phyloP scores from a whole-genome alignment of 1,139 yeast genomes.

The Yamadazyma oceani region DNA sequence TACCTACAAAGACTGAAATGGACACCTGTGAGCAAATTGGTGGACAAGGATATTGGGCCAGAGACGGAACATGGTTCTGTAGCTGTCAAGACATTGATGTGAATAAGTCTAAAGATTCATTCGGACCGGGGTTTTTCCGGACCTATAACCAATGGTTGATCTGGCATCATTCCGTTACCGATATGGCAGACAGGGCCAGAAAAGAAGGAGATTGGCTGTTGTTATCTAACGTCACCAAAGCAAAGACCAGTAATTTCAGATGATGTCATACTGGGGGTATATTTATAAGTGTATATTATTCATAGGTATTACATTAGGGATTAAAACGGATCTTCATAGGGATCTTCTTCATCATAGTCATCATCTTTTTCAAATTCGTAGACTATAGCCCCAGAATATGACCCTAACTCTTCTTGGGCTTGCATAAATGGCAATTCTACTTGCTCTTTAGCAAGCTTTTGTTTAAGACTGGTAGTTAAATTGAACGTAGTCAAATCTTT shows the following conservation, averaged over 20 bases:
- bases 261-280: not conserved
- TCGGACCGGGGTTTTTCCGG: slow-evolving; percentile 17
- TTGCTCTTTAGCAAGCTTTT: slow-evolving; percentile 73
- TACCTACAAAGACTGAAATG: slow-evolving; percentile 34
- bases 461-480: slow-evolving; percentile 70
- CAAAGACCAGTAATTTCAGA: slow-evolving; percentile 1
- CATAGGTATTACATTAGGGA: not conserved
- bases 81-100: slow-evolving; percentile 14
- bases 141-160: slow-evolving; percentile 20
- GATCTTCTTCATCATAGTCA: slow-evolving; percentile 97
- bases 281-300: not conserved
- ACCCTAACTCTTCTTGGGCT: slow-evolving; percentile 78
- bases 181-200: slow-evolving; percentile 11
- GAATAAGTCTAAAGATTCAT: slow-evolving; percentile 10
- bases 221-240: slow-evolving; percentile 3
- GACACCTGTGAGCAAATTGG: slow-evolving; percentile 22
- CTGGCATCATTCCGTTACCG: slow-evolving; percentile 19
- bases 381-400: slow-evolving; percentile 83
- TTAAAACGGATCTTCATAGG: slow-evolving; percentile 91
- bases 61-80: slow-evolving; percentile 37
- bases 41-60: slow-evolving; percentile 31
- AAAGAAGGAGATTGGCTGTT: slow-evolving; percentile 8
- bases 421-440: slow-evolving; percentile 87
- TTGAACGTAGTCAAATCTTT: slow-evolving; percentile 86
- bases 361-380: slow-evolving; percentile 84